Conservation (phyloP, 2,329 filamentous ascomycete species). For the Diplodia scrobiculata region DNA sequence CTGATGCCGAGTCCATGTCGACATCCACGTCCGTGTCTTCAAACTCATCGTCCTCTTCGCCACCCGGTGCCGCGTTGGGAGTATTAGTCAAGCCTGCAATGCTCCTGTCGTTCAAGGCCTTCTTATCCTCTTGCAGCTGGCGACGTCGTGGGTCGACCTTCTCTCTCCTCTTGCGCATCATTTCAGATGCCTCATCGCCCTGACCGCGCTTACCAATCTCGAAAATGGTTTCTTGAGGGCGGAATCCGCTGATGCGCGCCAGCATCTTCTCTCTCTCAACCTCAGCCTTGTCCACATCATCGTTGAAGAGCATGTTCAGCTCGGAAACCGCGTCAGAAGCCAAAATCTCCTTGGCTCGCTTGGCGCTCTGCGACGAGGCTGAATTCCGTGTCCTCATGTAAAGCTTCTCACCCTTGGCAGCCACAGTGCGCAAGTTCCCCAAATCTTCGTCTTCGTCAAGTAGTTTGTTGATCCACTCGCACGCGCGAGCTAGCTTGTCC, state of each 20-base stretch:
- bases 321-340: conserved; percentile 69
- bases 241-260: conserved; percentile 82
- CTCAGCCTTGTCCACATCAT: conserved; percentile 61
- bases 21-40: conserved; percentile 27
- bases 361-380: conserved; percentile 86
- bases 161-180: conserved; percentile 72
- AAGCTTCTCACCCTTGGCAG: conserved; percentile 85
- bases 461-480: conserved; percentile 82
- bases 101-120: conserved; percentile 30
- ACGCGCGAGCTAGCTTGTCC: conserved; percentile 70
- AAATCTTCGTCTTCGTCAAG: conserved; percentile 76
- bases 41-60: conserved; percentile 36
- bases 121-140: conserved; percentile 47
- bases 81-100: not conserved
- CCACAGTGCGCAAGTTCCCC: conserved; percentile 68
- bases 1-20: conserved; percentile 47
- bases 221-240: conserved; percentile 93
- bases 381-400: conserved; percentile 89
- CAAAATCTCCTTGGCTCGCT: conserved; percentile 77
- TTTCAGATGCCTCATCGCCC: conserved; percentile 67
- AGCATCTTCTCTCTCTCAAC: conserved; percentile 81
- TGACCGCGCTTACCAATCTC: conserved; percentile 76
- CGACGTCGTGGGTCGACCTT: conserved; percentile 64
- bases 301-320: conserved; percentile 75
- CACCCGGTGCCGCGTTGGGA: conserved; percentile 1